Conservation (phyloP, 108 stramenopile species). For the Conticribra guillardii region DNA sequence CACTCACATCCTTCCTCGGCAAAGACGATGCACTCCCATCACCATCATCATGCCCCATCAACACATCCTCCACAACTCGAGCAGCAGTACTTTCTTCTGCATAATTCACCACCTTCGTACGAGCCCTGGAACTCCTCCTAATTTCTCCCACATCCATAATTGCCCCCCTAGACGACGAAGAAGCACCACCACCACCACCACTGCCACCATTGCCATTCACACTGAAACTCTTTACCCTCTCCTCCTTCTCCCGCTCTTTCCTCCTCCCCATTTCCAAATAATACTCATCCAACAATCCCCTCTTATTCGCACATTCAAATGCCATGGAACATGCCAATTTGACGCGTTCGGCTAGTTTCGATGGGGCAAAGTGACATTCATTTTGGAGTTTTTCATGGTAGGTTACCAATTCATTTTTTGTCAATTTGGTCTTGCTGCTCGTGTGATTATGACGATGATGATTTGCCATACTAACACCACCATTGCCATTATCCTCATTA, state of each 20-base stretch:
- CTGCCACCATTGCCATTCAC: background rate
- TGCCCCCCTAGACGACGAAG: background rate
- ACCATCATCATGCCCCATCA: constrained; percentile 13
- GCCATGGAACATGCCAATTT: constrained; percentile 35
- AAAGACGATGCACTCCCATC: background rate
- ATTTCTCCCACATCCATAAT: constrained; percentile 26
- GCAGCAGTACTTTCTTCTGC: constrained; percentile 26
- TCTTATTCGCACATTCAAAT: constrained; percentile 10
- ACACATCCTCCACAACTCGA: constrained; percentile 17
- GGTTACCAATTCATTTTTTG: constrained; percentile 16
- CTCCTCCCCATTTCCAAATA: constrained; percentile 17
- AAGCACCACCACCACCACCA: background rate
- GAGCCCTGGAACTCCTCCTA: constrained; percentile 35
- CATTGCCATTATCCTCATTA: constrained; percentile 18
- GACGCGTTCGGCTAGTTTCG: constrained; percentile 44
- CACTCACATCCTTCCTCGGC: constrained; percentile 31
- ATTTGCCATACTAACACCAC: background rate
- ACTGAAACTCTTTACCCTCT: constrained; percentile 19
- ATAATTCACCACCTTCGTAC: constrained; percentile 38
- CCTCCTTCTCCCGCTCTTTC: constrained; percentile 14
- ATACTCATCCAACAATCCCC: constrained; percentile 35
- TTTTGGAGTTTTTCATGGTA: constrained; percentile 16
- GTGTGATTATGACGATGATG: background rate
- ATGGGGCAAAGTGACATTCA: constrained; percentile 37
- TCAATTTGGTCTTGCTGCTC: constrained; percentile 25